Conservation (phyloP, 306 rosid species). For the Argentina anserina region DNA sequence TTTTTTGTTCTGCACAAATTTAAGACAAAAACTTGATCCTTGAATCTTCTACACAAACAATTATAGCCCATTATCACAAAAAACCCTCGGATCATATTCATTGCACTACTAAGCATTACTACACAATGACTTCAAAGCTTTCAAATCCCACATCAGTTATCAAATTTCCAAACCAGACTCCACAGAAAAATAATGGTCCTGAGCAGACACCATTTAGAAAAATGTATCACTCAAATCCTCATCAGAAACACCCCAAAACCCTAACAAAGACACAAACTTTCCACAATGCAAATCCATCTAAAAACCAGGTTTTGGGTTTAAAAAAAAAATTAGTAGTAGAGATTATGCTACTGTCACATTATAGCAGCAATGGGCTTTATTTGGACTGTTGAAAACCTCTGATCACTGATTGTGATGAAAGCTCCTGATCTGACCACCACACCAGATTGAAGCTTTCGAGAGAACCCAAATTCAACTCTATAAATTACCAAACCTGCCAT, state of each 20-base stretch:
- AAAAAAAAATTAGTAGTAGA: not conserved
- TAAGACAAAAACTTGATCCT: not conserved
- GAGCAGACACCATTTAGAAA: no score
- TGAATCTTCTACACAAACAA: not conserved
- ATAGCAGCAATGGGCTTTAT: not conserved
- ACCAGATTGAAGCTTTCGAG: conserved; percentile 31
- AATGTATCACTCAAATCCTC: not conserved
- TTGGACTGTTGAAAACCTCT: not conserved
- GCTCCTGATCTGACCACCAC: conserved; percentile 22
- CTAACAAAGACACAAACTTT: not conserved
- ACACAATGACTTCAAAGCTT: not conserved
- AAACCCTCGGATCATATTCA: not conserved
- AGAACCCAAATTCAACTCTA: conserved; percentile 34
- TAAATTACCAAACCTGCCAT: conserved; percentile 51
- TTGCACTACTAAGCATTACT: not conserved
- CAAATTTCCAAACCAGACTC: not conserved
- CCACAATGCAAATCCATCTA: no score
- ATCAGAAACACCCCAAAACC: not conserved
- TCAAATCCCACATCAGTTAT: not conserved
- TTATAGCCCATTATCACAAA: not conserved
- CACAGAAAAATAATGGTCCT: not conserved
- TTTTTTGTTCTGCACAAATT: not conserved
- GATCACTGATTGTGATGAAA: not conserved
- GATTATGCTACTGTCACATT: not conserved
- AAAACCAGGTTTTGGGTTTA: not conserved